These are phyloP conservation scores for Shiraia bambusicola DNA, from an alignment of 2,329 filamentous ascomycete genomes.

Conservation along the genomic window DNA sequence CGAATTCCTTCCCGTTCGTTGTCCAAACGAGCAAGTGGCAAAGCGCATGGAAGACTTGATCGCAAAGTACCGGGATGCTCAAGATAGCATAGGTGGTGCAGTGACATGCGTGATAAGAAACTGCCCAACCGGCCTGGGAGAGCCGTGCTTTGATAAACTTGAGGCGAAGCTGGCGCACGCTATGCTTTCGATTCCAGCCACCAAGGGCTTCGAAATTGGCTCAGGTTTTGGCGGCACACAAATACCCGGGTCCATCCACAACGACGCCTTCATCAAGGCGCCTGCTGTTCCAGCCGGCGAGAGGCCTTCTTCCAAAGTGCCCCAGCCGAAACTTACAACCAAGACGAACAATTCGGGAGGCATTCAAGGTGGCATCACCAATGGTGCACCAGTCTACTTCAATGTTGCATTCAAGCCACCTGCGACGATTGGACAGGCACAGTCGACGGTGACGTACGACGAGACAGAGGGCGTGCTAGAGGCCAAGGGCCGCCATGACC, in stretches of 20 bases:
- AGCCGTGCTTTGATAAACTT: conserved; percentile 94
- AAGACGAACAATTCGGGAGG: conserved; percentile 95
- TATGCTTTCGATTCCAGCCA: conserved; percentile 93
- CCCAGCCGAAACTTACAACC: conserved; percentile 68
- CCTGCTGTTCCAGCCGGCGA: conserved; percentile 51
- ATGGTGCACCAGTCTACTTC: conserved; percentile 94
- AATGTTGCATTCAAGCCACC: conserved; percentile 92
- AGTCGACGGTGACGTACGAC: conserved; percentile 79
- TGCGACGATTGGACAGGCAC: conserved; percentile 87
- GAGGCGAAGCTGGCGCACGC: conserved; percentile 89
- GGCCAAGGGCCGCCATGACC: conserved; percentile 92
- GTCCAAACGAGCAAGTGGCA: conserved; percentile 67
- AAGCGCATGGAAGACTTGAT: conserved; percentile 78
- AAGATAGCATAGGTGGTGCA: conserved; percentile 91
- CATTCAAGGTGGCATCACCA: conserved; percentile 92
- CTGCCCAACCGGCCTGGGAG: conserved; percentile 80
- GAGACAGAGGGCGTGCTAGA: conserved; percentile 74
- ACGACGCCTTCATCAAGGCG: conserved; percentile 77
- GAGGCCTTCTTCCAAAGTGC: conserved; percentile 44
- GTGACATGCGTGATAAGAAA: conserved; percentile 93
- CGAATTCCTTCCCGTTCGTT: conserved; percentile 80
- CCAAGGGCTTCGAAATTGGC: conserved; percentile 94
- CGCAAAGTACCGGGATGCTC: conserved; percentile 71
- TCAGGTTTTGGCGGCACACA: conserved; percentile 88
- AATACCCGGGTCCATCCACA: conserved; percentile 85